phyloP scores from a whole-genome alignment of 2,329 filamentous ascomycete genomes.

The Ascochyta koolunga region DNA sequence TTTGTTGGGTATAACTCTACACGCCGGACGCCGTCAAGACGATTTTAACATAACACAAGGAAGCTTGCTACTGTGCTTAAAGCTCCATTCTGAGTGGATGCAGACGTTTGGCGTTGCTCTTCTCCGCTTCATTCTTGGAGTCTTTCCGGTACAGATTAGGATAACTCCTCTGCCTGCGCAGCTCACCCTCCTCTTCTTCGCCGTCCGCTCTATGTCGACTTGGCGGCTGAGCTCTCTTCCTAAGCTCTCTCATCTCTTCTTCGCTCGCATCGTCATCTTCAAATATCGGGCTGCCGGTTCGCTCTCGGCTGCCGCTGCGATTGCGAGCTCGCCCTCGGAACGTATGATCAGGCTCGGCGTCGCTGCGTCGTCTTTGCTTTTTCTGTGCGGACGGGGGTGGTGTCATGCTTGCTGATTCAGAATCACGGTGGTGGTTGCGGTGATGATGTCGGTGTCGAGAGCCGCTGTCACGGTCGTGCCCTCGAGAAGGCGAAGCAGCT shows the following conservation, averaged over 20 bases:
- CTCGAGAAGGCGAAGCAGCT: slow-evolving; percentile 40
- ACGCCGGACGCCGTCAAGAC: not conserved
- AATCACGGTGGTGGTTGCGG: slow-evolving; percentile 38
- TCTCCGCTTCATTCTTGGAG: slow-evolving; percentile 18
- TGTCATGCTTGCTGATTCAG: slow-evolving; percentile 33
- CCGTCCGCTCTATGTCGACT: slow-evolving; percentile 37
- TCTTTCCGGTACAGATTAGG: slow-evolving; percentile 40
- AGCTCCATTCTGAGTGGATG: slow-evolving; percentile 13
- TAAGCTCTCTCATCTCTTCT: slow-evolving; percentile 35
- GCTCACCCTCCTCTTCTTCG: slow-evolving; percentile 22
- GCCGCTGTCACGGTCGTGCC: slow-evolving; percentile 42
- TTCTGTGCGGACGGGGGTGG: slow-evolving; percentile 27
- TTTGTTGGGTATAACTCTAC: slow-evolving; percentile 5
- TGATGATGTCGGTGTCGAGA: slow-evolving; percentile 41
- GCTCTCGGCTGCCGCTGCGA: slow-evolving; percentile 27
- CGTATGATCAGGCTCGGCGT: slow-evolving; percentile 45
- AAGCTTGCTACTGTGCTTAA: not conserved
- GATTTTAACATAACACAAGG: not conserved
- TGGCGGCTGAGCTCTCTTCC: slow-evolving; percentile 44
- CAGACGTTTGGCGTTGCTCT: not conserved
- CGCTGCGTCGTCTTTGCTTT: slow-evolving; percentile 41
- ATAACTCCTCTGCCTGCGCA: slow-evolving; percentile 49
- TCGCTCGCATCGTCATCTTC: slow-evolving; percentile 30
- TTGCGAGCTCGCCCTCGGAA: slow-evolving; percentile 41
- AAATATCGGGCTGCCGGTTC: slow-evolving; percentile 31